Conservation (phyloP, 495 filamentous ascomycete genomes). For the Aspergillus sclerotioniger region DNA sequence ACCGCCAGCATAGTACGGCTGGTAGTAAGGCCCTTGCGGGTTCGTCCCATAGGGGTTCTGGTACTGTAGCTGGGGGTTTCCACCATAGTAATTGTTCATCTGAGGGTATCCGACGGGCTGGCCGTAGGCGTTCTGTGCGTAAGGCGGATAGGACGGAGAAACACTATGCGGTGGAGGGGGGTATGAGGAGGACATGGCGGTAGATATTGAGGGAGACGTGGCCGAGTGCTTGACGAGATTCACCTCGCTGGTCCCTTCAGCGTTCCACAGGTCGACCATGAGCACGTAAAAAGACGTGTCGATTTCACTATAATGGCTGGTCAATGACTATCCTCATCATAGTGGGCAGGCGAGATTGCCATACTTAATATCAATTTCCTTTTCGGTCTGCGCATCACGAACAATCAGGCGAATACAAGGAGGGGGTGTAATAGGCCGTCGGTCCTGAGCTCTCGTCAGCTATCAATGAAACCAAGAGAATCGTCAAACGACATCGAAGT, state of each 20-base stretch:
- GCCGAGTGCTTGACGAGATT: slow-evolving; percentile 90
- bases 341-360: slow-evolving; percentile 16
- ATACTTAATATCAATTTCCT: slow-evolving; percentile 88
- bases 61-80: slow-evolving; percentile 37
- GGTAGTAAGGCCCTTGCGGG: slow-evolving; percentile 41
- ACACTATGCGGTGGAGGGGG: slow-evolving; percentile 55
- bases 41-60: slow-evolving; percentile 42
- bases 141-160: slow-evolving; percentile 37
- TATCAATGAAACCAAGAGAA: not conserved
- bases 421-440: slow-evolving; percentile 92
- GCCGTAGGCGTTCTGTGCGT: slow-evolving; percentile 38
- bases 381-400: slow-evolving; percentile 72
- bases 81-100: slow-evolving; percentile 43
- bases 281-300: slow-evolving; percentile 90
- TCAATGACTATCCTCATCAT: slow-evolving; percentile 10
- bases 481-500: not conserved
- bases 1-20: slow-evolving; percentile 35
- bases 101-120: slow-evolving; percentile 40
- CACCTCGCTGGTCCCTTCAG: slow-evolving; percentile 80
- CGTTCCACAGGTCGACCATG: slow-evolving; percentile 89
- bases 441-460: slow-evolving; percentile 60
- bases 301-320: slow-evolving; percentile 52
- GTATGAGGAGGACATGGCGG: slow-evolving; percentile 75
- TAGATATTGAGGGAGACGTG: slow-evolving; percentile 84
- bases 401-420: slow-evolving; percentile 87